Evolutionary conservation across 2,329 filamentous ascomycete genomes (phyloP), one percentile per base, ranked within the genome.

Genomic region (Podosphaera aphanis): DNA sequence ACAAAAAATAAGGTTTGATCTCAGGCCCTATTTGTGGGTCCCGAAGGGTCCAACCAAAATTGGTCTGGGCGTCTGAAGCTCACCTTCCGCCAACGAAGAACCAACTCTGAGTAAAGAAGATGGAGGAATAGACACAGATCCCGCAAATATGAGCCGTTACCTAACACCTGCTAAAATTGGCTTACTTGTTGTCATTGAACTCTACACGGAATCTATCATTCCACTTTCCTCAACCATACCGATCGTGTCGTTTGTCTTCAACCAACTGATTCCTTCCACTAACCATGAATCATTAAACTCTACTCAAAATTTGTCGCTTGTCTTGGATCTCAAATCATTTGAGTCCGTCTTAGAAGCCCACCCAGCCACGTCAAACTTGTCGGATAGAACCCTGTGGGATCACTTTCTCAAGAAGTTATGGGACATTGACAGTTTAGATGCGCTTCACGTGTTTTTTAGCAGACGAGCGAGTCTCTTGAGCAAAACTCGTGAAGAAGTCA

Each of bases 81-180:
- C n/a, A n/a, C n/a, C n/a, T n/a, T n/a, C n/a, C n/a, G n/a, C n/a
- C n/a, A n/a, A n/a, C n/a, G n/a, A n/a, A n/a, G n/a, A n/a, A n/a
- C n/a, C n/a, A n/a, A n/a, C n/a, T n/a, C n/a, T n/a, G n/a, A n/a
- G n/a, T n/a, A n/a, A n/a, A 29, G 1, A 11, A 29, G 25, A 29
- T 29, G 25, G 25, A 29, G 11, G 5, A 29, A 5, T 29, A 11
- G 11, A 29, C 25, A 11, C 25, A 29, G 25, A 5, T 29, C 25
- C 20, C 19, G 5, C 38, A 21, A 23, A 6, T 15, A 44, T 44
- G 42, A 44, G 25, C 7, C 43, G 43, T 8, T 45, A 25, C 61
- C 70, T 95, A 40, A 93, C 83, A n/a, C 83, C 88, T 11, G 78
- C 83, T 53, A 93, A 90, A 59, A 73, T 95, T 53, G 79, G 80